These are phyloP conservation scores for Pichia thaimueangensis DNA, from an alignment of 805 yeast species.

Conservation along the genomic window DNA sequence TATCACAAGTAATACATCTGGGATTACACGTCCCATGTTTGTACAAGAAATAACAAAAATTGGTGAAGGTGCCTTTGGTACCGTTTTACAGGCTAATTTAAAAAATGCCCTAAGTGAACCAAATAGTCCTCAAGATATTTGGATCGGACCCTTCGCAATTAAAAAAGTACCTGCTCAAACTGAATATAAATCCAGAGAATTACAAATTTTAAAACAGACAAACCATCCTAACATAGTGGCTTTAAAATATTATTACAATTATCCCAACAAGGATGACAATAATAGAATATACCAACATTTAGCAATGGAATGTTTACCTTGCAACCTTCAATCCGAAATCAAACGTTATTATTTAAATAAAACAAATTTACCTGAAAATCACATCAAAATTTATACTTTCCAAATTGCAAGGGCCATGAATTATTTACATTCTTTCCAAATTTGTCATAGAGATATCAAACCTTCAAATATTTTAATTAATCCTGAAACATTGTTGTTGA, in stretches of 20 bases:
- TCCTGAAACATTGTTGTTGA: slow-evolving; percentile 57
- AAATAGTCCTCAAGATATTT: slow-evolving; percentile 26
- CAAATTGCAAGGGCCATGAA: slow-evolving; percentile 82
- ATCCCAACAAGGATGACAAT: slow-evolving; percentile 50
- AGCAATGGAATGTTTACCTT: slow-evolving; percentile 86
- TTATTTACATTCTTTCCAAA: slow-evolving; percentile 72
- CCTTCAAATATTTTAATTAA: slow-evolving; percentile 78
- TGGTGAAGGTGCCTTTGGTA: slow-evolving; percentile 86
- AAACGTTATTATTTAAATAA: slow-evolving; percentile 58
- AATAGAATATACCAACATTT: slow-evolving; percentile 68
- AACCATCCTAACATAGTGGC: slow-evolving; percentile 75
- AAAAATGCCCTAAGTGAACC: slow-evolving; percentile 20
- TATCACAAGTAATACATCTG: slow-evolving; percentile 57
- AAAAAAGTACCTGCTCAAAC: slow-evolving; percentile 85
- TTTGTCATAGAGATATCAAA: slow-evolving; percentile 79
- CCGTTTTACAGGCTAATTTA: slow-evolving; percentile 68
- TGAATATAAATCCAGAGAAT: slow-evolving; percentile 75
- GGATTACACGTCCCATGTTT: slow-evolving; percentile 51
- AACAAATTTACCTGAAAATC: slow-evolving; percentile 60
- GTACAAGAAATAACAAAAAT: slow-evolving; percentile 66
- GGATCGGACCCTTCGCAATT: slow-evolving; percentile 81
- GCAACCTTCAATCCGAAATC: slow-evolving; percentile 69
- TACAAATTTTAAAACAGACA: slow-evolving; percentile 67
- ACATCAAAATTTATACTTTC: slow-evolving; percentile 69
- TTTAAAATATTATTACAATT: slow-evolving; percentile 65